These are phyloP conservation scores for Vitis hybrid DNA, from an alignment of 177 flowering plant genomes.

Conservation along the genomic window DNA sequence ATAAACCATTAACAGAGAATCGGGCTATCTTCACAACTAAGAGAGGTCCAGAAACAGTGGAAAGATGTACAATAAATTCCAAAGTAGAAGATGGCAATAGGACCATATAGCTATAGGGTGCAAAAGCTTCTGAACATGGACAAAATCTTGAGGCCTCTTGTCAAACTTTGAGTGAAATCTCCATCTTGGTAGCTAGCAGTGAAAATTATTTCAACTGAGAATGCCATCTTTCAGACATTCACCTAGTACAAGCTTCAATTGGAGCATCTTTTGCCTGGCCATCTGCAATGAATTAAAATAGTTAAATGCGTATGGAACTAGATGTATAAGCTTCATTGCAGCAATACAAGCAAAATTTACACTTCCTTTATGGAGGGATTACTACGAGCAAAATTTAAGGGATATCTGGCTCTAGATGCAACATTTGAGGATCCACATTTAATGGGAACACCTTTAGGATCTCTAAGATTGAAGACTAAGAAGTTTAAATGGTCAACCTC, in stretches of 20 bases:
- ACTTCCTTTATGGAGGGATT: neutral
- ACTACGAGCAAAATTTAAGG: neutral
- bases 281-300: slow-evolving; percentile 42
- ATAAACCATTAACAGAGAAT: neutral
- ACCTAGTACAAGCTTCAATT: slow-evolving; percentile 45
- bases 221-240: slow-evolving; percentile 46
- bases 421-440: neutral
- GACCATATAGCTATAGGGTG: neutral
- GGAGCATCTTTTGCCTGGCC: slow-evolving; percentile 59
- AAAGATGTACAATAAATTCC: neutral
- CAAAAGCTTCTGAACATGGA: neutral
- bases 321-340: neutral
- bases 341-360: neutral
- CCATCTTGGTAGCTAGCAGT: neutral
- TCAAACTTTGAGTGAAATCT: neutral
- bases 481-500: neutral
- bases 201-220: slow-evolving; percentile 25
- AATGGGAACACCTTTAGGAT: neutral
- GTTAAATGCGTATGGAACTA: slow-evolving; percentile 2
- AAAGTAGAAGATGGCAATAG: neutral
- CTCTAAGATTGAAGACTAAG: neutral
- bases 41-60: neutral
- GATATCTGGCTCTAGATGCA: neutral
- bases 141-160: neutral
- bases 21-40: neutral